Evolutionary conservation across 2,329 filamentous ascomycete genomes (phyloP).

Genomic region (Curvularia hawaiiensis): DNA sequence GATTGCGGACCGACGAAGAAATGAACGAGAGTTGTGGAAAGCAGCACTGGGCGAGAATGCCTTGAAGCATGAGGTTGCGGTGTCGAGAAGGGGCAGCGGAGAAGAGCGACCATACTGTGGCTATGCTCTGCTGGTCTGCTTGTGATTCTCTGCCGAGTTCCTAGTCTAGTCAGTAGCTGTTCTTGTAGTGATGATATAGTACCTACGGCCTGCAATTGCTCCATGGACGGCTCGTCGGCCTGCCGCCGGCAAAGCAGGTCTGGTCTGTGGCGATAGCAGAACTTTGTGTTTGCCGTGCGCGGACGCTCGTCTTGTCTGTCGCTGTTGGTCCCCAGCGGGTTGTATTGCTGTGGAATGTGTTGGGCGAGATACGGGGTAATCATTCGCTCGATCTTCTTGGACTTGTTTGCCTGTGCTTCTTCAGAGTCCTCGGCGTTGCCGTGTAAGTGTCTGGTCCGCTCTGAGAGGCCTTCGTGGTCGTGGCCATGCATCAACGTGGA

Average conservation of each 20-base stretch:
- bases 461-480: constrained; percentile 42
- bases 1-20: constrained; percentile 85
- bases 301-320: constrained; percentile 36
- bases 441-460: constrained; percentile 39
- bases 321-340: constrained; percentile 67
- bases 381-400: constrained; percentile 74
- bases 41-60: constrained; percentile 94
- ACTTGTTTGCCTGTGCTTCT: constrained; percentile 39
- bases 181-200: background rate
- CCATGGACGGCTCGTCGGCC: constrained; percentile 95
- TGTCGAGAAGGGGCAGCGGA: constrained; percentile 94
- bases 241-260: constrained; percentile 93
- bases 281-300: constrained; percentile 76
- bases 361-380: constrained; percentile 87
- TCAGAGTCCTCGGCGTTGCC: constrained; percentile 31
- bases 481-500: constrained; percentile 44
- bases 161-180: constrained; percentile 52
- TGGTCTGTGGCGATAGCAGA: constrained; percentile 92
- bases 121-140: constrained; percentile 91
- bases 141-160: constrained; percentile 82
- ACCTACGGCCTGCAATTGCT: constrained; percentile 83
- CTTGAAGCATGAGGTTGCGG: constrained; percentile 93
- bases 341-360: constrained; percentile 89
- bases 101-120: constrained; percentile 97
- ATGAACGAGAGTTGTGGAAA: constrained; percentile 96